These are phyloP conservation scores for Globisporangium sylvaticum DNA, from an alignment of 352 stramenopile genomes.

Conservation along the genomic window DNA sequence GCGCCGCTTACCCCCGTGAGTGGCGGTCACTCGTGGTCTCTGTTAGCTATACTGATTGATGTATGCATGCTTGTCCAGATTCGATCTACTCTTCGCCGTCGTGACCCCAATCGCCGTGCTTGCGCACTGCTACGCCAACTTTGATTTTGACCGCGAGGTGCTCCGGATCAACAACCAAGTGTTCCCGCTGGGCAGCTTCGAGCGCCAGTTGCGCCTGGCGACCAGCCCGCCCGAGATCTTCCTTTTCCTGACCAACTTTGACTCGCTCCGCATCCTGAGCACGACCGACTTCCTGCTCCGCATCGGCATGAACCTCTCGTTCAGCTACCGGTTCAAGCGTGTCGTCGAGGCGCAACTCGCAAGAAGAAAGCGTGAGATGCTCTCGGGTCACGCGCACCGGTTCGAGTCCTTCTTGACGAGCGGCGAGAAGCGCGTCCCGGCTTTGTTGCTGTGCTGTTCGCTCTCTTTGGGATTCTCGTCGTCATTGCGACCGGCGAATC, in stretches of 20 bases:
- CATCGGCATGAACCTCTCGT: not conserved
- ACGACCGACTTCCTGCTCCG: conserved; percentile 17
- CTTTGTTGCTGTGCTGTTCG: no score
- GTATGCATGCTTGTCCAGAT: no score
- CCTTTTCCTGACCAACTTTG: conserved; percentile 26
- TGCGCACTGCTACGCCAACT: conserved; percentile 18
- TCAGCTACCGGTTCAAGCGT: conserved; percentile 15
- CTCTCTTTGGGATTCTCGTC: conserved; percentile 11
- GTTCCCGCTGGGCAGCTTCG: conserved; percentile 25
- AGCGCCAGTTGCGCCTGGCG: conserved; percentile 23
- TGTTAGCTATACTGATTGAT: no score
- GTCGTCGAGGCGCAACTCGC: conserved; percentile 29
- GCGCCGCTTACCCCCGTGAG: no score
- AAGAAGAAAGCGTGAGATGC: no score
- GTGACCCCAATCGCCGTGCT: conserved; percentile 26
- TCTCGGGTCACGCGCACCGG: no score
- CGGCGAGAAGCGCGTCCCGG: no score
- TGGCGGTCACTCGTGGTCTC: no score
- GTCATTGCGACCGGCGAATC: conserved; percentile 7
- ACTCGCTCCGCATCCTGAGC: conserved; percentile 30
- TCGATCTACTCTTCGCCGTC: conserved; percentile 29
- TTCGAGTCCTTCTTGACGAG: no score
- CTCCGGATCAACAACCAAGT: conserved; percentile 24
- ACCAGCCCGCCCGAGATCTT: conserved; percentile 23
- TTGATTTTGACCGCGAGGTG: conserved; percentile 26